phyloP scores from a whole-genome alignment of 139 green algal species.

The Coccomyxa sp. region DNA sequence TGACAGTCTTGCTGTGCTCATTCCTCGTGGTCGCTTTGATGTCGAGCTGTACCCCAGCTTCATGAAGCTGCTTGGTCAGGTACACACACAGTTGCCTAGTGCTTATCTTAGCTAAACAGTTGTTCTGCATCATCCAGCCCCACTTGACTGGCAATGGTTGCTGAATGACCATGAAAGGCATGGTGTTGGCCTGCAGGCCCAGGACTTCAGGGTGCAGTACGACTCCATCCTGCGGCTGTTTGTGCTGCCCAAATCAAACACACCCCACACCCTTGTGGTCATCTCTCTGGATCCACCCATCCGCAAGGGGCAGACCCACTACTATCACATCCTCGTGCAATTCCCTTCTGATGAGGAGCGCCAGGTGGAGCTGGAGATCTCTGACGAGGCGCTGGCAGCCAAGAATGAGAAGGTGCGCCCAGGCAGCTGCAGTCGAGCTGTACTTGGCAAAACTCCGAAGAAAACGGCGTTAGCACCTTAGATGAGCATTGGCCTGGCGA shows the following conservation, averaged over 20 bases:
- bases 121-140: no score
- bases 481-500: no score
- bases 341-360: conserved; percentile 82
- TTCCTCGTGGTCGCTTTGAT: conserved; percentile 75
- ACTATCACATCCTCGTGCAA: conserved; percentile 87
- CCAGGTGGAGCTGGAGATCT: conserved; percentile 75
- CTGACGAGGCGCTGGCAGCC: conserved; percentile 59
- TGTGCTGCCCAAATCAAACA: conserved; percentile 83
- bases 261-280: conserved; percentile 85
- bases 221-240: conserved; percentile 82
- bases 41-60: conserved; percentile 59
- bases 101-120: no score
- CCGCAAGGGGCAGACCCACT: conserved; percentile 95
- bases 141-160: no score
- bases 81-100: conserved; percentile 1
- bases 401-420: conserved; percentile 77
- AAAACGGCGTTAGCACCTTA: no score
- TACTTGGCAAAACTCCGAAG: not conserved
- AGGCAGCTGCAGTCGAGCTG: not conserved
- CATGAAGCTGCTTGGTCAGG: conserved; percentile 64
- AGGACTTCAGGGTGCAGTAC: conserved; percentile 96
- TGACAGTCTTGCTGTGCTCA: conserved; percentile 67
- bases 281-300: conserved; percentile 92
- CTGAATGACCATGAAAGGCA: not conserved
- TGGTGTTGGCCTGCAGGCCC: conserved; percentile 43